Evolutionary conservation across 306 rosid genomes (phyloP).

Genomic region (Quercus engelmannii): DNA sequence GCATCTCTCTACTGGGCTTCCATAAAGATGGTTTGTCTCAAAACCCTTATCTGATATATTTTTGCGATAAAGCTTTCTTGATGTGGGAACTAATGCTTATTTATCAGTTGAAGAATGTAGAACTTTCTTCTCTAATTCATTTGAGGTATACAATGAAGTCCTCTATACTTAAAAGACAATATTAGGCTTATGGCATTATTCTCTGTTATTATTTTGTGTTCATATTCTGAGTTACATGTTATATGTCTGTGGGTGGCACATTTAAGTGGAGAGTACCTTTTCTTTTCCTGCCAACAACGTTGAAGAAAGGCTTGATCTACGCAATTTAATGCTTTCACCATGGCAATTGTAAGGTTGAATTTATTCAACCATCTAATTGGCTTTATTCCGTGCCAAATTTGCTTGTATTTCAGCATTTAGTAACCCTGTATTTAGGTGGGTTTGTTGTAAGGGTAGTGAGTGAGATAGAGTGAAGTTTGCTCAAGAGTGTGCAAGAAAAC

Average conservation of each 20-base stretch:
- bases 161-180: background rate
- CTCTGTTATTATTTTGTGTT: background rate
- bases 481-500: too few relatives aligned
- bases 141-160: background rate
- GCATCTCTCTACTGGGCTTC: conserved; percentile 37
- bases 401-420: too few relatives aligned
- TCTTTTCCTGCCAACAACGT: background rate
- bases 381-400: too few relatives aligned
- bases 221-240: background rate
- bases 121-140: conserved; percentile 6
- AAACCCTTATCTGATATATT: conserved; percentile 26
- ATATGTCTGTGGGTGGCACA: background rate
- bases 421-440: too few relatives aligned
- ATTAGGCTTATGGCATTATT: background rate
- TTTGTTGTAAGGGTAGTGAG: too few relatives aligned
- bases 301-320: too few relatives aligned
- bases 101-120: conserved; percentile 7
- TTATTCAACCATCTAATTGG: too few relatives aligned
- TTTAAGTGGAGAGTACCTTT: background rate
- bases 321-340: background rate
- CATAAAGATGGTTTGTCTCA: conserved; percentile 56
- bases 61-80: conserved; percentile 3
- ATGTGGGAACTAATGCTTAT: conserved; percentile 6
- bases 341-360: too few relatives aligned
- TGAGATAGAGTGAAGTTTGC: too few relatives aligned